Evolutionary conservation across 306 rosid genomes (phyloP), one percentile per base, ranked within the genome.

Genomic region (Prunus fruticosa): DNA sequence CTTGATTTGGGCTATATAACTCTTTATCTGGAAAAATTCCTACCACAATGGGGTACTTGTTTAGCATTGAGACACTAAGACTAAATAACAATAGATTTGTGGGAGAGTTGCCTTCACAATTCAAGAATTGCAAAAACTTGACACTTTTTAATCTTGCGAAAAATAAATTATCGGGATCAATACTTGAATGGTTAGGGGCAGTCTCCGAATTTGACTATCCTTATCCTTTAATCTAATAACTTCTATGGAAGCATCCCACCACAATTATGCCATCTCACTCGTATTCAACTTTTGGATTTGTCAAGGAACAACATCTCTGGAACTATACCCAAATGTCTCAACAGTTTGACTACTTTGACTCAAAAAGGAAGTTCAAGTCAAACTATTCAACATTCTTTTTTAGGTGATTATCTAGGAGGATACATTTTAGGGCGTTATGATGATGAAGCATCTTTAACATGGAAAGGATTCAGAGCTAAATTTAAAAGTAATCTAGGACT

Each of bases 1-100:
- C 57, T 78, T 6, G 28, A 12, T 13, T 51, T 71, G 77, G 34
- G 54, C 8, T 5, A 64, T 15, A 71, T n/a, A n/a, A 78, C 41
- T 15, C 11, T 9, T 19, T 77, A 15, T 3, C 4, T 8, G 85
- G 81, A 2, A 23, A 65, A 2, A 19, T 81, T 20, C 85, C 85
- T 1, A 2, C 14, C 0, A 52, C 81, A 0, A 0, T 81, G 19
- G 52, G 85, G 5, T 19, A 11, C 0, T 2, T 57, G 9, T 7
- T 0, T 4, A 2, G 30, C 4, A 28, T 81, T 2, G 20, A 34
- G 13, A 7, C 68, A 1, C 3, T 81, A 1, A 57, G 58, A 49
- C 19, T 81, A 12, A 25, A 11, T 9, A 25, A 27, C 52, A 81
- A 76, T 1, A 34, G 11, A 9, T 67, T 67, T 9, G 22, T 9